Evolutionary conservation across 2,329 filamentous ascomycete species (phyloP).

Genomic region (Metarhizium brunneum): DNA sequence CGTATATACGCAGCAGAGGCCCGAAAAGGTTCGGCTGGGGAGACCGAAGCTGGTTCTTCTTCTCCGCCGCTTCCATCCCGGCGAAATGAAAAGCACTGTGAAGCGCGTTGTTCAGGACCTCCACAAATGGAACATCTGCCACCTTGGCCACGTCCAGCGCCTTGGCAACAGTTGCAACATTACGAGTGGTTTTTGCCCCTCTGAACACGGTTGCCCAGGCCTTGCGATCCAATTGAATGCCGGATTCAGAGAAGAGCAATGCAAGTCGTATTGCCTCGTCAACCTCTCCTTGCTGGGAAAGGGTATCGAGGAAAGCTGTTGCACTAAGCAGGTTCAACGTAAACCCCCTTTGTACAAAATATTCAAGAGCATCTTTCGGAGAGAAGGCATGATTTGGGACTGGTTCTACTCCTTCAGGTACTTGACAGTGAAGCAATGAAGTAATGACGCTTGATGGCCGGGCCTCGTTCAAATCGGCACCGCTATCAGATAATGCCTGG

Average conservation of each 20-base stretch:
- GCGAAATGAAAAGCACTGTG: constrained; percentile 39
- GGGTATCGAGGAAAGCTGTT: constrained; percentile 62
- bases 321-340: constrained; percentile 53
- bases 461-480: constrained; percentile 35
- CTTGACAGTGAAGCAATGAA: constrained; percentile 38
- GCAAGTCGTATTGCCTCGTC: constrained; percentile 26
- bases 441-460: constrained; percentile 47
- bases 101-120: constrained; percentile 30
- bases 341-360: constrained; percentile 50
- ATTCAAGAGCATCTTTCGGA: constrained; percentile 21
- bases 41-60: constrained; percentile 20
- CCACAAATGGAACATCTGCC: constrained; percentile 31
- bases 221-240: constrained; percentile 52
- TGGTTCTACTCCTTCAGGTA: constrained; percentile 8
- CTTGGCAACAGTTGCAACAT: constrained; percentile 40
- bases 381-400: constrained; percentile 14
- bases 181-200: constrained; percentile 51
- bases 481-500: constrained; percentile 22
- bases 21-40: constrained; percentile 28
- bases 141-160: constrained; percentile 34
- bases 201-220: constrained; percentile 64
- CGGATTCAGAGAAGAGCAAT: constrained; percentile 25
- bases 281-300: constrained; percentile 42
- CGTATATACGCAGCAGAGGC: constrained; percentile 39
- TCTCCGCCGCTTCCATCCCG: constrained; percentile 27